phyloP scores from a whole-genome alignment of 192 early-diverging fungal species.

The Radiomyces spectabilis region DNA sequence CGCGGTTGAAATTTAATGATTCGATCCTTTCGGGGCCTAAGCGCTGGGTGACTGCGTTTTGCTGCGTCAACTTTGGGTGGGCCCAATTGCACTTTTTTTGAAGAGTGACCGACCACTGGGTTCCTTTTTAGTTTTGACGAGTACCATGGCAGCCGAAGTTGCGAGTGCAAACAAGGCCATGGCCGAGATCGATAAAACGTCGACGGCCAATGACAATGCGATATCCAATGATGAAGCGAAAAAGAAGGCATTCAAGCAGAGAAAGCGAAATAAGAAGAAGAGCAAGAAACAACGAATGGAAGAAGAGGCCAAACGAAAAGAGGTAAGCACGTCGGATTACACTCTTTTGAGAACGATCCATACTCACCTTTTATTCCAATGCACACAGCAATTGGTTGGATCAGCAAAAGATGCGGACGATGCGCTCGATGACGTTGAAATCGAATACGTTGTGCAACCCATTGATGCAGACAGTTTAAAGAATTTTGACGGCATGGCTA shows the following conservation, averaged over 20 bases:
- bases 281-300: constrained; percentile 10
- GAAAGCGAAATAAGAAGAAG: constrained; percentile 17
- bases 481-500: not conserved
- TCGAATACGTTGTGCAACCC: constrained; percentile 26
- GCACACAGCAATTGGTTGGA: not conserved
- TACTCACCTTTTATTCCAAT: not conserved
- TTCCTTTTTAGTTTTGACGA: too few relatives aligned
- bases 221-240: too few relatives aligned
- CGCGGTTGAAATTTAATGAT: too few relatives aligned
- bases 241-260: constrained; percentile 4
- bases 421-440: constrained; percentile 21
- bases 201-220: too few relatives aligned
- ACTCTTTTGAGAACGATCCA: not conserved
- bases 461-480: constrained; percentile 8
- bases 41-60: too few relatives aligned
- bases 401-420: constrained; percentile 3
- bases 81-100: too few relatives aligned
- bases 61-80: too few relatives aligned
- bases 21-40: too few relatives aligned
- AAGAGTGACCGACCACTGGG: too few relatives aligned
- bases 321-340: not conserved
- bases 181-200: too few relatives aligned
- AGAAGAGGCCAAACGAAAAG: constrained; percentile 5
- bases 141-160: too few relatives aligned
- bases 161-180: too few relatives aligned